Conservation (phyloP, 208 protist genomes). For the Leptomonas seymouri region DNA sequence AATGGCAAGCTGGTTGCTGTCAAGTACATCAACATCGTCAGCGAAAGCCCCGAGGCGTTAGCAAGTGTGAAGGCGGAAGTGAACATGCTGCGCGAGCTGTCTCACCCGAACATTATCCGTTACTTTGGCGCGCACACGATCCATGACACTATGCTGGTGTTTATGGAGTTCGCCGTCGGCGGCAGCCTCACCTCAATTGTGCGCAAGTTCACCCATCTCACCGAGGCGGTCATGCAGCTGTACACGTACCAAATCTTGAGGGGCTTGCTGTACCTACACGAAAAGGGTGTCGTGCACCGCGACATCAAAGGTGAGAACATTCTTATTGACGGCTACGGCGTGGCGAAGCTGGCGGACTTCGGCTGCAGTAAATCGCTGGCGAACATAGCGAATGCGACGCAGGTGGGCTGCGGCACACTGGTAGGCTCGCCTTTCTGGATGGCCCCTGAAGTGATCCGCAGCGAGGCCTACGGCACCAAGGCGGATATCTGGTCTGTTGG, state of each 20-base stretch:
- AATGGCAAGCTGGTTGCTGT: slow-evolving; percentile 66
- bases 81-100: slow-evolving; percentile 74
- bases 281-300: slow-evolving; percentile 87
- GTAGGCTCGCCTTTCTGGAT: slow-evolving; percentile 89
- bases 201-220: slow-evolving; percentile 73
- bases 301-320: slow-evolving; percentile 94
- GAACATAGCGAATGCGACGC: slow-evolving; percentile 54
- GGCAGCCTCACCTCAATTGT: slow-evolving; percentile 83
- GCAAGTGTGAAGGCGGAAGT: slow-evolving; percentile 66
- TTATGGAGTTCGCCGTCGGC: slow-evolving; percentile 92
- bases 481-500: slow-evolving; percentile 94
- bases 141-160: slow-evolving; percentile 80
- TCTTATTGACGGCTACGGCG: slow-evolving; percentile 81
- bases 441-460: slow-evolving; percentile 89
- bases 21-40: slow-evolving; percentile 67
- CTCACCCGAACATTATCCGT: slow-evolving; percentile 85
- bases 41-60: slow-evolving; percentile 52
- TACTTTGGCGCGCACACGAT: slow-evolving; percentile 80
- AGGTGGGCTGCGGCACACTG: slow-evolving; percentile 70
- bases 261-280: slow-evolving; percentile 89
- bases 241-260: slow-evolving; percentile 80
- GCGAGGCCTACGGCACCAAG: slow-evolving; percentile 81
- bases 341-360: slow-evolving; percentile 92
- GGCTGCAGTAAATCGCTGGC: slow-evolving; percentile 81
- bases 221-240: slow-evolving; percentile 74